Conservation (phyloP, 257 asterid species). For the Phtheirospermum japonicum region DNA sequence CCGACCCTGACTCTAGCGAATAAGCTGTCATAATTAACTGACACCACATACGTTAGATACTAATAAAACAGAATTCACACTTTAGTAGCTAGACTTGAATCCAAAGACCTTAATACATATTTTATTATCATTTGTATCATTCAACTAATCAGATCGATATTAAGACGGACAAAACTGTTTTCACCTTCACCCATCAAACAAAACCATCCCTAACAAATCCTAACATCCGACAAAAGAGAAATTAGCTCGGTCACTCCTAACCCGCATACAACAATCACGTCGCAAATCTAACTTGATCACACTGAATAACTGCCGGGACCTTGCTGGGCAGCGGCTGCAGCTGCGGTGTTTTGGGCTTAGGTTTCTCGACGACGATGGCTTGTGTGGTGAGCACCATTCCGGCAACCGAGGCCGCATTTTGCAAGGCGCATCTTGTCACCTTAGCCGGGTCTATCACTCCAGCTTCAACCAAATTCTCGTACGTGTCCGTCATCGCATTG, state of each 20-base stretch:
- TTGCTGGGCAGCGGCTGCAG: neutral
- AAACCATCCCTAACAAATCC: neutral
- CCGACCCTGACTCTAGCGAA: no score
- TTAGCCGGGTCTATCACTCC: slow-evolving; percentile 97
- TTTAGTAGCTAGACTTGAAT: no score
- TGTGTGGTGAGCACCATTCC: slow-evolving; percentile 99
- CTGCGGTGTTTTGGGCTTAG: slow-evolving; percentile 32
- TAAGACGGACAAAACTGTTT: neutral
- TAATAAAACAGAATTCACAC: no score
- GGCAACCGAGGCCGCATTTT: slow-evolving; percentile 89
- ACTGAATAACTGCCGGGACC: slow-evolving; percentile 4
- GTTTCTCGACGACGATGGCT: slow-evolving; percentile 90
- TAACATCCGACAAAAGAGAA: neutral
- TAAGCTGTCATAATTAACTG: no score
- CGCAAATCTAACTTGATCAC: neutral
- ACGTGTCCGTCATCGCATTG: slow-evolving; percentile 81
- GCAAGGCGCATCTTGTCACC: slow-evolving; percentile 90
- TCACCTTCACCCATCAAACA: neutral
- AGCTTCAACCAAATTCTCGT: slow-evolving; percentile 74
- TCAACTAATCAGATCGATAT: no score
- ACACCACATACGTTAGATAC: no score
- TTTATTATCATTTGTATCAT: no score
- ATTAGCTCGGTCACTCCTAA: no score
- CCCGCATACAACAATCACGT: no score
- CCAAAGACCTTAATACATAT: no score